These are phyloP conservation scores for Leccinum rimulosum DNA, from an alignment of 768 basidiomycete species.

Conservation along the genomic window DNA sequence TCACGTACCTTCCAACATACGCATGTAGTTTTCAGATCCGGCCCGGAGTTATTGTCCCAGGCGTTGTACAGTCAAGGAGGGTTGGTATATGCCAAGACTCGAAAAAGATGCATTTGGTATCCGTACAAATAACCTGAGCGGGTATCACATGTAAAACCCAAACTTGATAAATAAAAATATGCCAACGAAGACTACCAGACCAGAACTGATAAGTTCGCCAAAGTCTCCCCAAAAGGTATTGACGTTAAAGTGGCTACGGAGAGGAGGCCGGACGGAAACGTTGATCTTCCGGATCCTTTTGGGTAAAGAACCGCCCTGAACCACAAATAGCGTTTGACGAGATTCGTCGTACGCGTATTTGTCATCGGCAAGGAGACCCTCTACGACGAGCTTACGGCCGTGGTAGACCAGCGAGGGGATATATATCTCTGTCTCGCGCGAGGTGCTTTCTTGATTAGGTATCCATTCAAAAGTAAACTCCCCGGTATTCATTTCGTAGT, in stretches of 20 bases:
- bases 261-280: conserved; percentile 56
- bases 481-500: conserved; percentile 78
- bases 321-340: conserved; percentile 74
- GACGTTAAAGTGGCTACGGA: conserved; percentile 47
- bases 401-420: conserved; percentile 62
- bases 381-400: conserved; percentile 55
- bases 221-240: conserved; percentile 71
- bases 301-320: conserved; percentile 41
- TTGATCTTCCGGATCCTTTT: conserved; percentile 47
- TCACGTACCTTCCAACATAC: no score
- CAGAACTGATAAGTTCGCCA: conserved; percentile 31
- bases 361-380: conserved; percentile 52
- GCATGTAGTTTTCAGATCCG: no score
- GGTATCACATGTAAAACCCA: conserved; percentile 24
- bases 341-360: conserved; percentile 56
- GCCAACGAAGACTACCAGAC: conserved; percentile 31
- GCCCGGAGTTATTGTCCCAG: no score
- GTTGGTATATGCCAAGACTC: no score
- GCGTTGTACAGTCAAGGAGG: no score
- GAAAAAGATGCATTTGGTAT: no score
- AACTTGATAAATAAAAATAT: conserved; percentile 31
- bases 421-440: conserved; percentile 83
- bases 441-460: conserved; percentile 19
- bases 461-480: conserved; percentile 65
- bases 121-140: no score